These are phyloP conservation scores for Monilinia fructicola DNA, from an alignment of 2,329 filamentous ascomycete genomes.

Conservation along the genomic window DNA sequence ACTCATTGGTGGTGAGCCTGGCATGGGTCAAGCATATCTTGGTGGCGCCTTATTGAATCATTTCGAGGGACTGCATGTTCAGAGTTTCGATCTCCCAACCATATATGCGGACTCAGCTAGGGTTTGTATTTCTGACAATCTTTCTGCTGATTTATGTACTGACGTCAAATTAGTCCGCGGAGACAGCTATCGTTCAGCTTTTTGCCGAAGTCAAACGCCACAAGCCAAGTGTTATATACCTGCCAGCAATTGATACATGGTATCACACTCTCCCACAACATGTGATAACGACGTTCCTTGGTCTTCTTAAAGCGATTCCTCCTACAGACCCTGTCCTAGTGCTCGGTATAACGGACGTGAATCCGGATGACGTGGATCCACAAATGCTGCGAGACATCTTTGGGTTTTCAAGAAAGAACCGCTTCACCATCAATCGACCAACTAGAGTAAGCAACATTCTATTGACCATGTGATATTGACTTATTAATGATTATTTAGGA, in stretches of 20 bases:
- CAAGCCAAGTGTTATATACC: constrained; percentile 93
- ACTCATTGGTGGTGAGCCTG: constrained; percentile 74
- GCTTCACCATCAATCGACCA: constrained; percentile 68
- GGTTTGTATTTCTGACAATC: constrained; percentile 47
- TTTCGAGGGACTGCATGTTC: constrained; percentile 90
- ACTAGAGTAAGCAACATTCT: constrained; percentile 51
- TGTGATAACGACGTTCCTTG: constrained; percentile 77
- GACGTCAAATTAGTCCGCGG: constrained; percentile 43
- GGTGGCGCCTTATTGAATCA: constrained; percentile 83
- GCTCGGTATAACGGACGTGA: constrained; percentile 77
- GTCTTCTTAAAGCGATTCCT: constrained; percentile 77
- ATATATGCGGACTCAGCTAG: constrained; percentile 79
- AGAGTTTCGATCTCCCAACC: constrained; percentile 88
- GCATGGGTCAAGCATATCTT: constrained; percentile 94
- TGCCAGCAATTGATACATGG: constrained; percentile 89
- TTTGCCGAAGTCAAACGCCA: constrained; percentile 92
- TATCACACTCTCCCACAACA: constrained; percentile 61
- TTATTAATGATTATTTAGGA: constrained; percentile 42
- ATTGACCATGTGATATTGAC: constrained; percentile 8
- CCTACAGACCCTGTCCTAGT: constrained; percentile 88
- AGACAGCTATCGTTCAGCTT: constrained; percentile 84
- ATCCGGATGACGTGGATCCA: constrained; percentile 58
- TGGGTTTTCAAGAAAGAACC: constrained; percentile 78
- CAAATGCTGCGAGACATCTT: constrained; percentile 76
- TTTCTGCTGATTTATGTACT: constrained; percentile 18